These are phyloP conservation scores for Cryptococcus floricola DNA, from an alignment of 1,284 basidiomycete genomes.

Conservation along the genomic window DNA sequence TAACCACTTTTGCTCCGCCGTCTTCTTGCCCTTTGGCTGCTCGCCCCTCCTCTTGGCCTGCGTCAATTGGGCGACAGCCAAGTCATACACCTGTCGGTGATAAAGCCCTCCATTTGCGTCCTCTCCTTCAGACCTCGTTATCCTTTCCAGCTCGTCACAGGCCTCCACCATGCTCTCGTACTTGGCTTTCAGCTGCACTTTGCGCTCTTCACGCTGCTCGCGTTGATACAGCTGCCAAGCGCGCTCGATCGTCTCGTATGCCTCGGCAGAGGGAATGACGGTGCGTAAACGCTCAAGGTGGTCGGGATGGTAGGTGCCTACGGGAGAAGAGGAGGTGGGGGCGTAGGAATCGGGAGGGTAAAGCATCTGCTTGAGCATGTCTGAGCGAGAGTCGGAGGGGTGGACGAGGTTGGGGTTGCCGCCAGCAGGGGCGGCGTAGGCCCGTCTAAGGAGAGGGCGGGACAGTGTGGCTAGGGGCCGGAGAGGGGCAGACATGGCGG, in stretches of 20 bases:
- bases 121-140: constrained; percentile 18
- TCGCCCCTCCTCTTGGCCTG: constrained; percentile 51
- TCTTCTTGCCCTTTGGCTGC: constrained; percentile 56
- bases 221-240: constrained; percentile 83
- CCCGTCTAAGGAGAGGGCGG: background rate
- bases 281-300: constrained; percentile 64
- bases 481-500: background rate
- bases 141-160: constrained; percentile 71
- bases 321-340: constrained; percentile 56
- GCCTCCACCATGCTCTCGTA: constrained; percentile 71
- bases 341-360: constrained; percentile 65
- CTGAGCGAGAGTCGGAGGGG: constrained; percentile 60
- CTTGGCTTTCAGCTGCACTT: constrained; percentile 65
- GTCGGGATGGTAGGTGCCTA: constrained; percentile 74
- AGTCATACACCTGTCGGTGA: constrained; percentile 56
- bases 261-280: constrained; percentile 76
- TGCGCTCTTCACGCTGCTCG: constrained; percentile 64
- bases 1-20: constrained; percentile 60
- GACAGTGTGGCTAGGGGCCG: background rate
- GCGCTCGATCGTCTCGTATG: constrained; percentile 88
- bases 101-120: constrained; percentile 11
- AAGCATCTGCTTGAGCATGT: constrained; percentile 68
- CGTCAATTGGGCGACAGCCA: constrained; percentile 59
- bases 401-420: constrained; percentile 3
- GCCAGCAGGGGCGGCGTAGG: constrained; percentile 7